Evolutionary conservation across 2,329 filamentous ascomycete species (phyloP), one percentile per base, ranked within the genome.

Genomic region (Orbilia blumenaviensis): DNA sequence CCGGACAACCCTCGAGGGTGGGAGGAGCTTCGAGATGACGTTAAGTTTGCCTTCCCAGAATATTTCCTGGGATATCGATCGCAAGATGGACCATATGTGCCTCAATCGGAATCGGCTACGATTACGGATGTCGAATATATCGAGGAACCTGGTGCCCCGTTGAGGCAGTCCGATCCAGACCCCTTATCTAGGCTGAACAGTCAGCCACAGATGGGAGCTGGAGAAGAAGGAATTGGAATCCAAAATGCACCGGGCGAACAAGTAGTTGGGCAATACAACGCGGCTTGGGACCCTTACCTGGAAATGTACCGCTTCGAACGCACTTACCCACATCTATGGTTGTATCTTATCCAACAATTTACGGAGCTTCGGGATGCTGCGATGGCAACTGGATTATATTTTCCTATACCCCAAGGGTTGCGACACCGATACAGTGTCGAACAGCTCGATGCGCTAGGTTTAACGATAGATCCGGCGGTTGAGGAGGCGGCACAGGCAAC

Each of bases 321-420:
- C 0, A 25, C 9, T 0, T 61, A 41, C 21, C 68, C 68, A 8
- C 23, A 60, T 1, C 2, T 61, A 6, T 73, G 52, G 41, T 1
- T 44, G 1, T 29, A 12, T 7, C 29, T 73, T 2, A 16, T 66
- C 3, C 14, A 52, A 6, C 29, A 52, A 14, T 73, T 66, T 16
- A 52, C 16, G 3, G 18, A 25, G 2, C 1, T 29, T 3, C 32
- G 68, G 21, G 14, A 52, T 1, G 8, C 1, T 2, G n/a, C 21
- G 2, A 27, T 61, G 14, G 29, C 9, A 10, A 14, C 38, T 32
- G 68, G 61, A 1, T 16, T 25, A 7, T 73, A 73, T 16, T 16
- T 66, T 16, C 68, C 68, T 7, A 50, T 61, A 18, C 68, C 68
- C 9, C 29, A 25, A 21, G 68, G 68, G 7, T 18, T 73, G 7